Percentiles rank a stretch among this genome's conserved stretches.
Conservation (phyloP, 805 yeast genomes). For the Ogataea neopini region DNA sequence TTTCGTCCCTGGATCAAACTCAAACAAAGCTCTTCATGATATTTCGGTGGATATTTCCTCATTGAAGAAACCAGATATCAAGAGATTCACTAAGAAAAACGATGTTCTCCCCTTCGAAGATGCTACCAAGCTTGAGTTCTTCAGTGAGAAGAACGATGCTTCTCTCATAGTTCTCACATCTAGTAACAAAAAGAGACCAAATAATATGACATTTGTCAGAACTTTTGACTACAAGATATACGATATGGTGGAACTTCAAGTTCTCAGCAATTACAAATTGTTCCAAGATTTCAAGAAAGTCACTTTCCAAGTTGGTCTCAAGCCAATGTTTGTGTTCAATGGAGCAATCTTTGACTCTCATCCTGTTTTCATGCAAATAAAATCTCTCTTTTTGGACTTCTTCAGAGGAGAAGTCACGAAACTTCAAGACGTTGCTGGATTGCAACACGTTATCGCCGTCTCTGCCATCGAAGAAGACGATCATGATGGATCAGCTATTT, state of each 20-base stretch:
- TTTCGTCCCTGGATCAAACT: constrained; percentile 85
- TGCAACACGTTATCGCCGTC: constrained; percentile 86
- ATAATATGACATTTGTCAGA: constrained; percentile 83
- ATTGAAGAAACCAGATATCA: constrained; percentile 85
- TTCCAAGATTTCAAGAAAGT: constrained; percentile 75
- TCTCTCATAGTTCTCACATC: constrained; percentile 80
- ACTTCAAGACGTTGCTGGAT: constrained; percentile 89
- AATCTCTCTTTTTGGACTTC: constrained; percentile 87
- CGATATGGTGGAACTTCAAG: constrained; percentile 90
- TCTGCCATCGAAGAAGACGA: constrained; percentile 77
- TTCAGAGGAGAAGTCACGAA: constrained; percentile 82
- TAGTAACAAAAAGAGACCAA: constrained; percentile 88
- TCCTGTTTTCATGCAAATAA: constrained; percentile 81
- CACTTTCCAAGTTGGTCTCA: constrained; percentile 85
- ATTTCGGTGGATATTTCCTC: constrained; percentile 87
- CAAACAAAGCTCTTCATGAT: constrained; percentile 80
- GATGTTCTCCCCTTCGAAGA: constrained; percentile 94
- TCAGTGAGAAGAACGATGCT: constrained; percentile 91
- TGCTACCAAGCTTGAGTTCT: constrained; percentile 78
- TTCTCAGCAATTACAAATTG: constrained; percentile 67
- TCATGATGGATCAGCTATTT: constrained; percentile 58
- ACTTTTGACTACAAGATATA: constrained; percentile 88
- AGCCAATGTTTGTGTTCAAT: constrained; percentile 92
- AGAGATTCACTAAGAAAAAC: constrained; percentile 86
- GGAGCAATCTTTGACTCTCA: constrained; percentile 90